Evolutionary conservation across 192 early-diverging fungal species (phyloP), one percentile per base, ranked within the genome.

Genomic region (Gigaspora rosea): DNA sequence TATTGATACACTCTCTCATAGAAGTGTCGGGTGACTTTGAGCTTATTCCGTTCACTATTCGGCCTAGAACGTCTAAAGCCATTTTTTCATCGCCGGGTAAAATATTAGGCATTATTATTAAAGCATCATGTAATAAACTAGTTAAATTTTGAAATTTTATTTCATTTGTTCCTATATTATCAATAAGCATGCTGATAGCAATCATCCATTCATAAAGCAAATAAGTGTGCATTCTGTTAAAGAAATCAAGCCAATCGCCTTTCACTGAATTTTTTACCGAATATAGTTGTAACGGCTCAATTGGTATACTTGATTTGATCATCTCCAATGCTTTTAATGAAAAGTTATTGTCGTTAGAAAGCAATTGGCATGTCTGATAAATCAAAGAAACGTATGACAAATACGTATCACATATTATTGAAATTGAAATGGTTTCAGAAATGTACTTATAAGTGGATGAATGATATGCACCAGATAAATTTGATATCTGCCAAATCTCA

Each of bases 241-340:
- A 76, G 16, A 76, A 76, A 76, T 66, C 64, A 76, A 46, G 6
- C 75, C 75, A 76, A 41, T 56, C 51, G n/a, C 13, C 46, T 67
- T 16, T 36, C 5, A 18, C 13, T 12, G 36, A 49, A 56, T 36
- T 20, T 41, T 56, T 73, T 58, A 47, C 18, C 6, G 49, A 15
- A 46, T 46, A 16, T 3, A 36, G 7, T 73, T 46, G 57, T 22
- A 73, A 20, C 11, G 58, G 20, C 27, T 73, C 51, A 36, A 73
- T 46, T 12, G 57, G 18, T 18, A 47, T 33, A 35, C 27, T 58
- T 48, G 54, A 16, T 12, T 22, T 50, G 22, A 74, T 48, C 8
- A 63, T n/a, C 12, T 50, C 6, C 9, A 62, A 62, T 46, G 72
- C 16, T 47, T 49, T 51, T 0, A 9, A 2, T 15, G n/a, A 33